Evolutionary conservation across 2,329 filamentous ascomycete species (phyloP).

Genomic region (Thermothelomyces thermophilus): DNA sequence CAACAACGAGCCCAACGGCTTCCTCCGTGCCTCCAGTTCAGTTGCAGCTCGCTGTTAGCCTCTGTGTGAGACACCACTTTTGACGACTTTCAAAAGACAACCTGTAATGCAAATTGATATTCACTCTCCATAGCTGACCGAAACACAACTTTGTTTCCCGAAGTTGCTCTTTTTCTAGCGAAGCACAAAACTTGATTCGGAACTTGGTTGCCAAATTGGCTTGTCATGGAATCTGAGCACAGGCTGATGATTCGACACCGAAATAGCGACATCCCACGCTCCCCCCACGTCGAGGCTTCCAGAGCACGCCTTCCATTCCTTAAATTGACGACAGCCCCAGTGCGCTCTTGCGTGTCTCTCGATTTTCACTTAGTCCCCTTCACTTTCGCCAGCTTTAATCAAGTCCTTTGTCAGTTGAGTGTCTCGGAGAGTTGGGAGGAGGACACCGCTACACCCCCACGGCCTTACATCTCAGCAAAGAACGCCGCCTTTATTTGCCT

Average conservation of each 20-base stretch:
- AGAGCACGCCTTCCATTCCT: background rate
- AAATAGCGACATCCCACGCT: slow-evolving; percentile 24
- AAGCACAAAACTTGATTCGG: background rate
- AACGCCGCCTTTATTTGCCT: background rate
- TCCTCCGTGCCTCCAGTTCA: too few species aligned
- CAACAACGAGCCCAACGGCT: too few species aligned
- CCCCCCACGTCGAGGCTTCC: slow-evolving; percentile 22
- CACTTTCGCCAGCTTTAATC: background rate
- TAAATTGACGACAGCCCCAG: slow-evolving; percentile 15
- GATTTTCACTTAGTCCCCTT: background rate
- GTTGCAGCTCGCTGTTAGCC: too few species aligned
- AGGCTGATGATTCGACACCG: slow-evolving; percentile 16
- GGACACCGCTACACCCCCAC: background rate
- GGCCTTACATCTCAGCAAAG: background rate
- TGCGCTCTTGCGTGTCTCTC: background rate
- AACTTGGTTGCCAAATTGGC: background rate
- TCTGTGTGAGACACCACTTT: too few species aligned
- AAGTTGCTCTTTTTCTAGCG: too few species aligned
- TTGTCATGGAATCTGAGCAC: background rate
- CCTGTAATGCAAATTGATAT: too few species aligned
- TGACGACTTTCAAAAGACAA: too few species aligned
- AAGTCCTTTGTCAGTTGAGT: background rate
- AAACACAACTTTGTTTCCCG: too few species aligned
- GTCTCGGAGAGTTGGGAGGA: background rate
- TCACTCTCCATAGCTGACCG: too few species aligned